Conservation (phyloP, 2,329 filamentous ascomycete genomes). For the Epichloe uncinata region DNA sequence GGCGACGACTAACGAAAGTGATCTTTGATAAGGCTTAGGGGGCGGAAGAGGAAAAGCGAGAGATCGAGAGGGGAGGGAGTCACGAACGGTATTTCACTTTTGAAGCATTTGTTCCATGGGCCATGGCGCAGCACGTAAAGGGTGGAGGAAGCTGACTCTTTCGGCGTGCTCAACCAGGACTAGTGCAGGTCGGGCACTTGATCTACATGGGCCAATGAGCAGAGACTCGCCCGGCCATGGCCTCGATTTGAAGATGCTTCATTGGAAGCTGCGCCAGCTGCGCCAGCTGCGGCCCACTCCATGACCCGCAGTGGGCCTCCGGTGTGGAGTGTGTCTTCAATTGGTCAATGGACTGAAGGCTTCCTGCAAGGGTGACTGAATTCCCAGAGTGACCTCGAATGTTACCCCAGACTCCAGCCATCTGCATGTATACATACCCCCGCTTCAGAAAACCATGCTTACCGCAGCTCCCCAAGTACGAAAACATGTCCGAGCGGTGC, state of each 20-base stretch:
- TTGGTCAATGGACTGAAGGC: constrained; percentile 18
- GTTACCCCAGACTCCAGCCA: constrained; percentile 6
- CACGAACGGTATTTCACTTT: constrained; percentile 22
- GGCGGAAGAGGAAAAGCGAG: constrained; percentile 3
- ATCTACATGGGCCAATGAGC: constrained; percentile 16
- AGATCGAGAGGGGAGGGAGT: constrained; percentile 18
- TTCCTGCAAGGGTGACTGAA: constrained; percentile 19
- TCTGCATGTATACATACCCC: background rate
- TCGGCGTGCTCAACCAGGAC: constrained; percentile 30
- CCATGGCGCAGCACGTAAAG: constrained; percentile 17
- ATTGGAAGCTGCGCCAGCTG: constrained; percentile 15
- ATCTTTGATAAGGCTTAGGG: constrained; percentile 4
- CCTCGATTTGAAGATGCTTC: background rate
- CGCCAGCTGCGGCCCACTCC: background rate
- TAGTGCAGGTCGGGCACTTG: constrained; percentile 15
- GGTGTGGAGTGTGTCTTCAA: constrained; percentile 18
- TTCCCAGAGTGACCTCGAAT: background rate
- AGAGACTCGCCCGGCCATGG: background rate
- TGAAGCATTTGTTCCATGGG: constrained; percentile 9
- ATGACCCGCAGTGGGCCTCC: constrained; percentile 16
- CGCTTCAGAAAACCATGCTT: too few relatives aligned
- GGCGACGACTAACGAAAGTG: background rate
- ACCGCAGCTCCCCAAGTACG: too few relatives aligned
- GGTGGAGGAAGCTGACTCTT: constrained; percentile 23
- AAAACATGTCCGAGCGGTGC: too few relatives aligned